These are phyloP conservation scores for Panaeolus cyanescens DNA, from an alignment of 768 basidiomycete genomes.

Conservation along the genomic window DNA sequence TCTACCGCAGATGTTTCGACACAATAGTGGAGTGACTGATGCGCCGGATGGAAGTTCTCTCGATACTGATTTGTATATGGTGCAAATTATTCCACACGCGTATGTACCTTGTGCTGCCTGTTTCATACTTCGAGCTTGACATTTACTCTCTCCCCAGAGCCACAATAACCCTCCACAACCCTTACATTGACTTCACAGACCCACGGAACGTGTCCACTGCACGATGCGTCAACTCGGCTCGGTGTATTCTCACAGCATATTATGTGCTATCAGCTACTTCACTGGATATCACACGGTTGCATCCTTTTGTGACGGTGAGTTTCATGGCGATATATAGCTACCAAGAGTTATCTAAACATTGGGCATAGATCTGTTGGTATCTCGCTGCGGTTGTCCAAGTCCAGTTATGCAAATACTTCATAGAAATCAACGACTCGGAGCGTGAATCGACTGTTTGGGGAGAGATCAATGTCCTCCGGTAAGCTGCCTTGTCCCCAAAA, in stretches of 20 bases:
- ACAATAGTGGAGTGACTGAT: conserved; percentile 63
- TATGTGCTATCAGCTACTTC: conserved; percentile 82
- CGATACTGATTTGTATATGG: conserved; percentile 87
- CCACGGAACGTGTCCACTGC: conserved; percentile 64
- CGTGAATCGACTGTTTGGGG: conserved; percentile 83
- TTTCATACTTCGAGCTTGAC: conserved; percentile 14
- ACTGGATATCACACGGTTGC: conserved; percentile 75
- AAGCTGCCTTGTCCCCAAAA: conserved; percentile 14
- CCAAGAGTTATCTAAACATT: conserved; percentile 10
- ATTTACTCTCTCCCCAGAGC: conserved; percentile 48
- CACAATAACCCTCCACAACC: conserved; percentile 84
- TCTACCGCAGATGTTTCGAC: conserved; percentile 68
- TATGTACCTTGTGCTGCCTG: conserved; percentile 39
- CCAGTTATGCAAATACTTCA: conserved; percentile 84
- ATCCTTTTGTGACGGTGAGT: conserved; percentile 80
- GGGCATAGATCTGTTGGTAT: conserved; percentile 82
- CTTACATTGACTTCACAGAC: conserved; percentile 77
- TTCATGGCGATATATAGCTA: conserved; percentile 2
- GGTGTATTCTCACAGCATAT: conserved; percentile 72
- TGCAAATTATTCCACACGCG: conserved; percentile 86
- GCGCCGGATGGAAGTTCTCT: conserved; percentile 57
- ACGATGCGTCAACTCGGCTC: conserved; percentile 76
- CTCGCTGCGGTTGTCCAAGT: conserved; percentile 86
- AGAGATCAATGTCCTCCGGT: conserved; percentile 85
- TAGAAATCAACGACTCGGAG: conserved; percentile 75